Conservation (phyloP, 148 eudicot genomes). For the Euryodendron excelsum region DNA sequence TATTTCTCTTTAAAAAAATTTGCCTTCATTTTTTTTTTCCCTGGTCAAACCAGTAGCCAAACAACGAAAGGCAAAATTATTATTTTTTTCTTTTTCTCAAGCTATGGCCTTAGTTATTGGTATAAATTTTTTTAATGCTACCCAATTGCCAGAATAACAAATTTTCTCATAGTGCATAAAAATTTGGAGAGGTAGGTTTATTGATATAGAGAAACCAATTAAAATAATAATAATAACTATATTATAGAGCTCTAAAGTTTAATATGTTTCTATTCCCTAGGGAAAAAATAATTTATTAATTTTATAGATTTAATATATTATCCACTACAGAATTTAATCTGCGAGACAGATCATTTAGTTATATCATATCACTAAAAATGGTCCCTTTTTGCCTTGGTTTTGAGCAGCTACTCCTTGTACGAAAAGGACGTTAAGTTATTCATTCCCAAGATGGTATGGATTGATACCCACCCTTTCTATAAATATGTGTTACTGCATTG, state of each 20-base stretch:
- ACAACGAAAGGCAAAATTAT: not conserved
- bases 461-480: not conserved
- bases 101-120: too few relatives aligned
- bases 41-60: too few relatives aligned
- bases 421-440: not conserved
- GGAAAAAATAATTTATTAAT: not conserved
- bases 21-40: not conserved
- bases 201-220: too few relatives aligned
- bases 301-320: too few relatives aligned
- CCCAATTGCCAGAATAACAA: not conserved
- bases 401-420: not conserved
- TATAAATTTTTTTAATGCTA: not conserved
- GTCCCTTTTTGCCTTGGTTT: not conserved
- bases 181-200: not conserved
- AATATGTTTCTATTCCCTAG: not conserved
- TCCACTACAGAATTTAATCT: not conserved
- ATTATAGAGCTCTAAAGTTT: too few relatives aligned
- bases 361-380: not conserved
- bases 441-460: not conserved
- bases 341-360: not conserved
- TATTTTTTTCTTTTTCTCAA: too few relatives aligned
- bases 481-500: not conserved
- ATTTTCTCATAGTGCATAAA: too few relatives aligned
- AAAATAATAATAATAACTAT: too few relatives aligned
- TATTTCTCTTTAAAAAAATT: too few relatives aligned